Evolutionary conservation across 129 eudicot species (phyloP), one percentile per base, ranked within the genome.

Genomic region (Ambrosia trifida): DNA sequence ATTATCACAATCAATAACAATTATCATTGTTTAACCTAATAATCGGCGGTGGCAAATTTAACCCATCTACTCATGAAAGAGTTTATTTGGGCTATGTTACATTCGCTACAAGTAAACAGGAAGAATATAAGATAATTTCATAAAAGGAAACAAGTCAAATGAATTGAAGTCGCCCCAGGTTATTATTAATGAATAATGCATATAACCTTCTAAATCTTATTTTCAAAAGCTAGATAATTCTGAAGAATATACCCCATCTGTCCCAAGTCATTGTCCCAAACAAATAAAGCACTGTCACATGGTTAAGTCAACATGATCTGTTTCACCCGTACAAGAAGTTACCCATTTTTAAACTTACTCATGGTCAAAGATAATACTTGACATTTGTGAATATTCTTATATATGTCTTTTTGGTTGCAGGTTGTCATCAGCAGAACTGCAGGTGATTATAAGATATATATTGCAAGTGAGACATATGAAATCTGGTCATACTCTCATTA

Each of bases 401-500:
- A 10, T 40, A 44, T 57, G 40, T 66, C 9, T 56, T 44, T 53
- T 73, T 64, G 72, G 70, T 80, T 69, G 51, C 85, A 95, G 99
- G 89, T 68, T 95, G 73, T 90, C 99, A 60, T 75, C 95, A 57
- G 72, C 89, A 66, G 99, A 90, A 76, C 84, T 95, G n/a, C 91
- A 96, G 17, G 74, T 88, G 79, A 94, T 95, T 64, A 78, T 90
- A 41, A 83, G 99, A 70, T 95, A 88, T 63, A 88, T 88, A 33
- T 73, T 95, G 52, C 99, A 95, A 75, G 80, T 73, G 82, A 84
- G 94, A 72, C 85, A 53, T 66, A 83, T 69, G 73, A 88, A 80
- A 73, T 88, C 91, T 11, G 88, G 96, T 61, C 85, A 74, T 63
- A 75, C 64, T 84, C 91, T 95, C 38, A 82, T 90, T 72, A 87